Evolutionary conservation across 2,329 filamentous ascomycete species (phyloP).

Genomic region (Fusarium buxicola): DNA sequence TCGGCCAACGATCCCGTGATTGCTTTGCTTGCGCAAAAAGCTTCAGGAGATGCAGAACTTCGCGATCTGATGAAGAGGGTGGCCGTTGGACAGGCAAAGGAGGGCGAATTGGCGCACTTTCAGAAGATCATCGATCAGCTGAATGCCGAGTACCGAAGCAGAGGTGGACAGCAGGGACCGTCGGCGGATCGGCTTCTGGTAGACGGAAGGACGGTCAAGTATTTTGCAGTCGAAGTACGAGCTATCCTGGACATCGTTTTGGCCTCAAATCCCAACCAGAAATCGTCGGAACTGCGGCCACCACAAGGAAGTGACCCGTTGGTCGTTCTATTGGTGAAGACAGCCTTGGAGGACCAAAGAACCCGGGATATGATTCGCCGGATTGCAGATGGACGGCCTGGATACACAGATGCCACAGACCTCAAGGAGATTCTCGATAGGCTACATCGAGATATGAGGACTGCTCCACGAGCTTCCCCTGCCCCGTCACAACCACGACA

Average conservation of each 20-base stretch:
- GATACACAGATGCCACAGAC: constrained; percentile 64
- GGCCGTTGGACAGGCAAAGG: constrained; percentile 77
- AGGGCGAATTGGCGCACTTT: constrained; percentile 78
- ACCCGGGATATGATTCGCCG: constrained; percentile 64
- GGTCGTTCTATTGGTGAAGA: constrained; percentile 67
- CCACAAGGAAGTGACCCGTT: constrained; percentile 67
- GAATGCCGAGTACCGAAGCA: constrained; percentile 68
- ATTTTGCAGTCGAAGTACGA: constrained; percentile 69
- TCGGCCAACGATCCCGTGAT: constrained; percentile 78
- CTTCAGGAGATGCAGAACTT: constrained; percentile 77
- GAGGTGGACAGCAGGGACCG: constrained; percentile 62
- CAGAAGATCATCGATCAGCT: constrained; percentile 85
- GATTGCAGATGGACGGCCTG: constrained; percentile 63
- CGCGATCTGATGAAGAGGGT: constrained; percentile 87
- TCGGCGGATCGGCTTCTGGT: constrained; percentile 67
- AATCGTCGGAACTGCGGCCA: constrained; percentile 63
- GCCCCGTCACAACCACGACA: constrained; percentile 46
- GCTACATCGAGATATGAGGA: constrained; percentile 58
- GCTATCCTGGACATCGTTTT: constrained; percentile 69
- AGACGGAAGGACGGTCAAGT: constrained; percentile 67
- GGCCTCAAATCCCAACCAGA: constrained; percentile 68
- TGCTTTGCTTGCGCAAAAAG: constrained; percentile 79
- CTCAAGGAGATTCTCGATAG: constrained; percentile 65
- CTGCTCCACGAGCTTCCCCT: constrained; percentile 47
- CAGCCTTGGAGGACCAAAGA: constrained; percentile 64